A percentile compares a stretch with the other conserved stretches of the same genome.
phyloP scores from a whole-genome alignment of 2,329 filamentous ascomycete genomes.

The Talaromyces sp. region DNA sequence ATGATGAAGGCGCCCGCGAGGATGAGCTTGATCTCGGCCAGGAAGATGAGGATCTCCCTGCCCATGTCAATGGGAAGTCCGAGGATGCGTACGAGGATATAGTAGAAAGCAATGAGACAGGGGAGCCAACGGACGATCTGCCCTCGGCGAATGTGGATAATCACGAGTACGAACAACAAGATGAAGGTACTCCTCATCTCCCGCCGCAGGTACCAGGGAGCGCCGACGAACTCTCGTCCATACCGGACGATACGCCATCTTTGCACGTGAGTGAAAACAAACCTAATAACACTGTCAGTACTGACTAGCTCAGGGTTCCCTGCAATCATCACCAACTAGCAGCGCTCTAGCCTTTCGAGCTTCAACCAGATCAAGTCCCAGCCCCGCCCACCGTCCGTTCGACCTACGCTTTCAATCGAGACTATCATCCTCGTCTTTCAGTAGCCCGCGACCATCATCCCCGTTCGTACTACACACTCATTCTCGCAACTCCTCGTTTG shows the following conservation, averaged over 20 bases:
- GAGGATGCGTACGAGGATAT: slow-evolving; percentile 25
- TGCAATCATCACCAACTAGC: slow-evolving; percentile 65
- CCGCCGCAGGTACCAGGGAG: slow-evolving; percentile 34
- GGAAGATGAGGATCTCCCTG: slow-evolving; percentile 37
- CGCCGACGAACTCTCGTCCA: slow-evolving; percentile 68
- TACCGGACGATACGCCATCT: slow-evolving; percentile 81
- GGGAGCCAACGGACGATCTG: slow-evolving; percentile 29
- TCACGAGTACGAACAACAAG: slow-evolving; percentile 22
- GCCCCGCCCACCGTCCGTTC: slow-evolving; percentile 85
- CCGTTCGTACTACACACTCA: slow-evolving; percentile 74
- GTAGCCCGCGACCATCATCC: slow-evolving; percentile 68
- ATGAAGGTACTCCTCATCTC: slow-evolving; percentile 28
- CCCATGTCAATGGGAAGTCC: slow-evolving; percentile 29
- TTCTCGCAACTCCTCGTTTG: slow-evolving; percentile 76
- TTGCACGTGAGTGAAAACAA: slow-evolving; percentile 61
- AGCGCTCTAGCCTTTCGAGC: slow-evolving; percentile 69
- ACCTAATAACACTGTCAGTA: slow-evolving; percentile 36
- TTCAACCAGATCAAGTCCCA: slow-evolving; percentile 69
- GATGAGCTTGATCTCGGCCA: slow-evolving; percentile 50
- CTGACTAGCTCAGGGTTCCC: slow-evolving; percentile 49
- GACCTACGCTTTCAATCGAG: slow-evolving; percentile 92
- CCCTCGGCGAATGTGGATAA: slow-evolving; percentile 29
- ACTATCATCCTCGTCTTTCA: slow-evolving; percentile 62
- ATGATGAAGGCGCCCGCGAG: slow-evolving; percentile 60
- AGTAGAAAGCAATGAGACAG: slow-evolving; percentile 22